Evolutionary conservation across 2,329 filamentous ascomycete species (phyloP), one percentile per base, ranked within the genome.

Genomic region (Phialophora chinensis): DNA sequence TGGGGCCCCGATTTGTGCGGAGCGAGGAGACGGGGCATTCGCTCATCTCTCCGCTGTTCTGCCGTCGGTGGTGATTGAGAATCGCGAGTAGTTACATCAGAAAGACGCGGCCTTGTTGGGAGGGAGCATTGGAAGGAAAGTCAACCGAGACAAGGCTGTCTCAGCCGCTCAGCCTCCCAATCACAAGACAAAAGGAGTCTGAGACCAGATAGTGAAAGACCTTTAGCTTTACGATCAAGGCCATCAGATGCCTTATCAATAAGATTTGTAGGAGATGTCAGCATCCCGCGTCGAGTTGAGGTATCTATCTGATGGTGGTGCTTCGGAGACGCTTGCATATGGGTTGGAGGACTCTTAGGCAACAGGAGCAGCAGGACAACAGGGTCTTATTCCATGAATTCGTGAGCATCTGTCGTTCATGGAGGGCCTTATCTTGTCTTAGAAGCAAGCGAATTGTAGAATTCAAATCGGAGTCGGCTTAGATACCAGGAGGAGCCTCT

Each of bases 1-100:
- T 82, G 80, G 49, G 75, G 74, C 50, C 77, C 75, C 63, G 76
- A 80, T 7, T 71, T 61, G 35, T 72, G 75, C 23, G 78, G 77
- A 49, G 75, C 69, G 53, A 79, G 64, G 50, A 74, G 63, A 69
- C 72, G 75, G 71, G 77, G 78, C 79, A 82, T 81, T 68, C 71
- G 72, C 65, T 70, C 69, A 71, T 72, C 20, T 68, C 68, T 29
- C 25, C 29, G 23, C 17, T 25, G 29, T 7, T 44, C 17, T 44
- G 33, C 38, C 38, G 38, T 27, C 20, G 49, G 49, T 25, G 20
- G 20, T 49, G 23, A n/a, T 5, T 11, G 23, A 50, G 47, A 49
- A 49, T 49, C n/a, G 35, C 35, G 35, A 38, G 14, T 17, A 42
- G 14, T 42, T 5, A 14, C 14, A 17, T 14, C 17, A 44, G 38